Conservation (phyloP, 2,329 filamentous ascomycete genomes). For the Arthrobotrys conoides region DNA sequence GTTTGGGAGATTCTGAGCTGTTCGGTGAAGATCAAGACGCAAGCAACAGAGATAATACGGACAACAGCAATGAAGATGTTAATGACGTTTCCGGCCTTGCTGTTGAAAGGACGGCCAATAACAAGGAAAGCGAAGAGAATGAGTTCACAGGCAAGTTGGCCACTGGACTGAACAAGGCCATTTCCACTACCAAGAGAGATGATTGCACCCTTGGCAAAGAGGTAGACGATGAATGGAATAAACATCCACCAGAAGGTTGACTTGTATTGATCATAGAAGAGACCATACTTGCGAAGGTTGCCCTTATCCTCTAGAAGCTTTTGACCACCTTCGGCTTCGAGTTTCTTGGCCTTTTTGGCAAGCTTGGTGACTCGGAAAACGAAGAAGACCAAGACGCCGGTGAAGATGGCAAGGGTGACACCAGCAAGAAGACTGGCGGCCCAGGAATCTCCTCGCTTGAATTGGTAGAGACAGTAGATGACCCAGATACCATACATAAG, state of each 20-base stretch:
- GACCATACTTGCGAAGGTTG: conserved; percentile 93
- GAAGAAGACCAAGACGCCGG: conserved; percentile 84
- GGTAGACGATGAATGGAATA: conserved; percentile 87
- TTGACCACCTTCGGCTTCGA: conserved; percentile 77
- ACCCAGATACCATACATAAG: conserved; percentile 96
- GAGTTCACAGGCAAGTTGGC: conserved; percentile 84
- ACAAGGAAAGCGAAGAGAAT: conserved; percentile 83
- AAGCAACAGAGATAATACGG: conserved; percentile 87
- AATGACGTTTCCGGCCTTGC: conserved; percentile 89
- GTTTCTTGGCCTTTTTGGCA: conserved; percentile 80
- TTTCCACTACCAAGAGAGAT: conserved; percentile 88
- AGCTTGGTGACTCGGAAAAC: conserved; percentile 84
- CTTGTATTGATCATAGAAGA: conserved; percentile 97
- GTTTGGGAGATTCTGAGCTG: conserved; percentile 90
- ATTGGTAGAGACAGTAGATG: conserved; percentile 95
- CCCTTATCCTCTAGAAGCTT: conserved; percentile 88
- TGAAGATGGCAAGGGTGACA: conserved; percentile 85
- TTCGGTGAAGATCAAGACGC: conserved; percentile 93
- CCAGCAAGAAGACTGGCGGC: conserved; percentile 87
- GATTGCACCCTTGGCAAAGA: conserved; percentile 88
- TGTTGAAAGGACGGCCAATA: conserved; percentile 88
- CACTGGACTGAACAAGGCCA: conserved; percentile 83
- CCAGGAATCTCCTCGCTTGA: conserved; percentile 94
- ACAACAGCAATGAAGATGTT: conserved; percentile 93
- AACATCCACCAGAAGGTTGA: conserved; percentile 98